Percentiles rank a stretch among this genome's conserved stretches.
phyloP scores from a whole-genome alignment of 768 basidiomycete species.

The Scleroderma bovista region DNA sequence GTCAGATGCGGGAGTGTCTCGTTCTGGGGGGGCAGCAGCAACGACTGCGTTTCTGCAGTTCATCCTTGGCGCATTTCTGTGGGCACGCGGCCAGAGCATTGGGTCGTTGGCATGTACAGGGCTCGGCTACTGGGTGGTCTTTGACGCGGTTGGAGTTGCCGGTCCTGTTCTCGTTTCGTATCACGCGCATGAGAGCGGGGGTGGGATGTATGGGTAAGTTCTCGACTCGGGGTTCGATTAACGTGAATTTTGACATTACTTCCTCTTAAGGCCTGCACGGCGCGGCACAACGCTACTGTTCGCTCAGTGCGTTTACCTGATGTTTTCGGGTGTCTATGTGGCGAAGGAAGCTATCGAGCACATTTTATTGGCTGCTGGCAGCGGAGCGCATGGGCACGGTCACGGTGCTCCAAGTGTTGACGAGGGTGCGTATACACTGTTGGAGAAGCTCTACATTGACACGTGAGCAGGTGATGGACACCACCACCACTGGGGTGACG shows the following conservation, averaged over 20 bases:
- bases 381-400: constrained; percentile 47
- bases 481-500: constrained; percentile 68
- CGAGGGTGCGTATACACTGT: neutral
- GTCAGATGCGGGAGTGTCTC: constrained; percentile 11
- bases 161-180: constrained; percentile 26
- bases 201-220: constrained; percentile 59
- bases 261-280: constrained; percentile 63
- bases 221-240: constrained; percentile 23
- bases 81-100: constrained; percentile 85
- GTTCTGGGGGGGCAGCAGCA: constrained; percentile 18
- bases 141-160: constrained; percentile 83
- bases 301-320: constrained; percentile 86
- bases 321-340: constrained; percentile 93
- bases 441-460: constrained; percentile 12
- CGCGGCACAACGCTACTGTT: constrained; percentile 72
- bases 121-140: constrained; percentile 94
- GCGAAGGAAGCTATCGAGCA: constrained; percentile 97
- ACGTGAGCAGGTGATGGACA: constrained; percentile 33
- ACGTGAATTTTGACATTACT: no score
- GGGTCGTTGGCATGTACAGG: constrained; percentile 88
- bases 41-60: constrained; percentile 42
- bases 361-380: constrained; percentile 75
- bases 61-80: constrained; percentile 65
- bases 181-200: constrained; percentile 30
- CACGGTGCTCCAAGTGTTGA: constrained; percentile 50